These are phyloP conservation scores for Leishmania aethiopica DNA, from an alignment of 208 protist species.

Conservation along the genomic window DNA sequence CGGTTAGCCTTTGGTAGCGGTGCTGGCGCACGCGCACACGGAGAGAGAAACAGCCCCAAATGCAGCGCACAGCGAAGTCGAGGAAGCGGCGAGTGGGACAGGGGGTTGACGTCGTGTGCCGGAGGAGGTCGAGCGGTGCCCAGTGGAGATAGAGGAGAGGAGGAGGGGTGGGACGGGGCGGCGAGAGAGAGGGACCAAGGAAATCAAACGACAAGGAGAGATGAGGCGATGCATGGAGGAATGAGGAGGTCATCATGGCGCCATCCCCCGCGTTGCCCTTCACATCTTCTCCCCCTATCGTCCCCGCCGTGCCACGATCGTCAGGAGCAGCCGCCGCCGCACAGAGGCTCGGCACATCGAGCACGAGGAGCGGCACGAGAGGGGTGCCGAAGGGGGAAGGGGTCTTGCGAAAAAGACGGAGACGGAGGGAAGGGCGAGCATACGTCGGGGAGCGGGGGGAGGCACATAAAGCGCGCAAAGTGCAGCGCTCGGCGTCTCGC, in stretches of 20 bases:
- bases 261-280: not conserved
- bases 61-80: too few relatives aligned
- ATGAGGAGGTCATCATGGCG: not conserved
- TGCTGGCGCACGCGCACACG: not conserved
- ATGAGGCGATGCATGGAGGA: not conserved
- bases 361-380: too few relatives aligned
- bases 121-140: not conserved
- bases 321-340: not conserved
- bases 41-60: not conserved
- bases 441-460: too few relatives aligned
- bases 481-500: too few relatives aligned
- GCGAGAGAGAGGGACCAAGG: not conserved
- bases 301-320: too few relatives aligned
- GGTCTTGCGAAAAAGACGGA: not conserved
- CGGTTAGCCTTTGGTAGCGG: not conserved
- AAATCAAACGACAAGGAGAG: not conserved
- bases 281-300: too few relatives aligned
- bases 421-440: not conserved
- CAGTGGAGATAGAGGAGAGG: not conserved
- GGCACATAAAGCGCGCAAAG: not conserved
- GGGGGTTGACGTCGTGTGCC: not conserved
- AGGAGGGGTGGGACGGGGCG: not conserved
- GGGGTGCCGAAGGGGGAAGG: too few relatives aligned
- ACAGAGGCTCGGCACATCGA: not conserved
- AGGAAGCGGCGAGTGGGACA: not conserved